These are phyloP conservation scores for Botryotinia convoluta DNA, from an alignment of 2,329 filamentous ascomycete genomes.

Conservation along the genomic window DNA sequence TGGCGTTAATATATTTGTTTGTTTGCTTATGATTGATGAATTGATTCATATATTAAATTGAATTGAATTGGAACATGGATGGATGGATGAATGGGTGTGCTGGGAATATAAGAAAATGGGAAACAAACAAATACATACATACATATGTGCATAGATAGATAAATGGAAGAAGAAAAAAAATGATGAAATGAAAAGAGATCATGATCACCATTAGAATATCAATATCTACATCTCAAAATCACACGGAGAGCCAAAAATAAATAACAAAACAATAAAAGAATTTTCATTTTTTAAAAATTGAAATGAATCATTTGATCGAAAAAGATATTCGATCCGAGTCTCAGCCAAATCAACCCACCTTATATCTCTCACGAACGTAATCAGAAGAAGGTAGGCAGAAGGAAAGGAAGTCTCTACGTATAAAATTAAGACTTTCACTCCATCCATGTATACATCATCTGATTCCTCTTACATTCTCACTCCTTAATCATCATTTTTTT, in stretches of 20 bases:
- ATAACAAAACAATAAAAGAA: no score
- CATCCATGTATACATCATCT: neutral
- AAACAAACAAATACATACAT: neutral
- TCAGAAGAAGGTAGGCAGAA: neutral
- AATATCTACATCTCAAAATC: neutral
- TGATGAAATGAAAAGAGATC: neutral
- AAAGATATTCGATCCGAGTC: neutral
- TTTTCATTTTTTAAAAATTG: no score
- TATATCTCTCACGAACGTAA: neutral
- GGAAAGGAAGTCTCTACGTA: neutral
- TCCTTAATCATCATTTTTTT: neutral
- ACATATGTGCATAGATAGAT: neutral
- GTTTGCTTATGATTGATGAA: neutral
- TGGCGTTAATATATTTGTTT: neutral
- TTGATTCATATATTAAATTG: neutral
- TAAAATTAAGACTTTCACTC: neutral
- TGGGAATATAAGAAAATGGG: neutral
- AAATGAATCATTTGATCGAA: neutral
- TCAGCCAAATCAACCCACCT: neutral
- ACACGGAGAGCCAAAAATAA: no score
- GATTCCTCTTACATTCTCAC: neutral
- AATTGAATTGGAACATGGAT: neutral
- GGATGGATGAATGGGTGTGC: neutral
- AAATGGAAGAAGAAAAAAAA: neutral
- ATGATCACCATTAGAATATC: neutral